These are phyloP conservation scores for Starmerella asiatica DNA, from an alignment of 805 yeast species.

Conservation along the genomic window DNA sequence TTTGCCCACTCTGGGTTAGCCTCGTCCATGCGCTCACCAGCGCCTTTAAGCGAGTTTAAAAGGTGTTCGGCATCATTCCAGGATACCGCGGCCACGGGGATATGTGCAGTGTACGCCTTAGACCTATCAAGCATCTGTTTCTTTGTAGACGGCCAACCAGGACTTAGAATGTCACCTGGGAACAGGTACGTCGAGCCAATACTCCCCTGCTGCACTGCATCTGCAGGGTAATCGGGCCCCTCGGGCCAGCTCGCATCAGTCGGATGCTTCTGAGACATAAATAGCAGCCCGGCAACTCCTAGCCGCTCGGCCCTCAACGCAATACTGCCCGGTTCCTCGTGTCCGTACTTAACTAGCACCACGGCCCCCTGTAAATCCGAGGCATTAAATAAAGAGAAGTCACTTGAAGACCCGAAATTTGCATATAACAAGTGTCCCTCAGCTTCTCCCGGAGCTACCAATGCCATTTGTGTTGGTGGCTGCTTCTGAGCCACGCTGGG, in stretches of 20 bases:
- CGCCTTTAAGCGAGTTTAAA: slow-evolving; percentile 28
- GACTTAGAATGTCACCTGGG: slow-evolving; percentile 69
- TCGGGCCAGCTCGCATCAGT: slow-evolving; percentile 23
- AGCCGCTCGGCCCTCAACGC: slow-evolving; percentile 39
- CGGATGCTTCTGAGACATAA: slow-evolving; percentile 37
- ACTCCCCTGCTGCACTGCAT: slow-evolving; percentile 37
- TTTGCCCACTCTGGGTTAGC: slow-evolving; percentile 25
- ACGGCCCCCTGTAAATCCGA: slow-evolving; percentile 39
- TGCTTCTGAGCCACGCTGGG: slow-evolving; percentile 21
- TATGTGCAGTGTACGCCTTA: slow-evolving; percentile 48
- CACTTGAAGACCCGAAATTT: slow-evolving; percentile 49
- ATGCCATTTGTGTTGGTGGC: slow-evolving; percentile 33
- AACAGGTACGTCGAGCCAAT: slow-evolving; percentile 37
- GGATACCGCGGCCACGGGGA: slow-evolving; percentile 69
- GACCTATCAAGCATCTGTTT: slow-evolving; percentile 31
- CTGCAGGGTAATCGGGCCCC: slow-evolving; percentile 29
- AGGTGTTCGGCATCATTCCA: slow-evolving; percentile 50
- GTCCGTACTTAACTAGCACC: slow-evolving; percentile 48
- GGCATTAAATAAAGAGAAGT: slow-evolving; percentile 28
- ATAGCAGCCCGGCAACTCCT: slow-evolving; percentile 55
- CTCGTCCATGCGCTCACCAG: slow-evolving; percentile 28
- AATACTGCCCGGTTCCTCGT: slow-evolving; percentile 38
- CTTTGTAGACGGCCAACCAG: slow-evolving; percentile 52
- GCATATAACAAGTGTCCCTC: slow-evolving; percentile 46
- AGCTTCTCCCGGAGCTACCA: slow-evolving; percentile 46